These are phyloP conservation scores for Malassezia dermatis DNA, from an alignment of 1,284 basidiomycete species.

Conservation along the genomic window DNA sequence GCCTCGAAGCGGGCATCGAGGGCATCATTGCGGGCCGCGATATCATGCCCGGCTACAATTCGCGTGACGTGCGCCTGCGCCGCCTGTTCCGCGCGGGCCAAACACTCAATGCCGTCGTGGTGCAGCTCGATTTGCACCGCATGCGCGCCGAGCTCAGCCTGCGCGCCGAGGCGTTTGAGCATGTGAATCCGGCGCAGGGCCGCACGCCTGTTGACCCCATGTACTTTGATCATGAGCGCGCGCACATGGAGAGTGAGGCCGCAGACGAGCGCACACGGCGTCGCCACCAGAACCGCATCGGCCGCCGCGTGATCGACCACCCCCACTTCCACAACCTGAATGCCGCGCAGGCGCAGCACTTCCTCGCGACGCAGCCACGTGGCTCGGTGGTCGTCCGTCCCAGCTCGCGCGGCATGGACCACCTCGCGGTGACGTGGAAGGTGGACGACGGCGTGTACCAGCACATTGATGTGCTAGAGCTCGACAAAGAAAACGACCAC, in stretches of 20 bases:
- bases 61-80: constrained; percentile 26
- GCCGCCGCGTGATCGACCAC: constrained; percentile 75
- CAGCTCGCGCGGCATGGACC: constrained; percentile 83
- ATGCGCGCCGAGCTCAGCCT: constrained; percentile 70
- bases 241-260: constrained; percentile 64
- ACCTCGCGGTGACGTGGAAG: constrained; percentile 98
- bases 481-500: constrained; percentile 59
- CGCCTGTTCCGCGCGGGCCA: constrained; percentile 54
- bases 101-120: constrained; percentile 69
- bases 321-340: constrained; percentile 98
- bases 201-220: constrained; percentile 57
- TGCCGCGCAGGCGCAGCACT: constrained; percentile 75
- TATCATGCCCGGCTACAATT: constrained; percentile 27
- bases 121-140: constrained; percentile 58
- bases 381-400: constrained; percentile 71
- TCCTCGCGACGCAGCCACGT: constrained; percentile 76
- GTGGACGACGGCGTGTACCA: constrained; percentile 93
- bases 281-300: constrained; percentile 58
- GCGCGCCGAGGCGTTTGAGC: constrained; percentile 60
- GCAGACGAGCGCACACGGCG: constrained; percentile 69
- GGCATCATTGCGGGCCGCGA: constrained; percentile 39
- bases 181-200: constrained; percentile 60
- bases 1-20: constrained; percentile 75
- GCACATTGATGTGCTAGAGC: constrained; percentile 89
- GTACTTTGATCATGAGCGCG: constrained; percentile 61